Evolutionary conservation across 1,284 basidiomycete genomes (phyloP).

Genomic region (Tilletia setariae): DNA sequence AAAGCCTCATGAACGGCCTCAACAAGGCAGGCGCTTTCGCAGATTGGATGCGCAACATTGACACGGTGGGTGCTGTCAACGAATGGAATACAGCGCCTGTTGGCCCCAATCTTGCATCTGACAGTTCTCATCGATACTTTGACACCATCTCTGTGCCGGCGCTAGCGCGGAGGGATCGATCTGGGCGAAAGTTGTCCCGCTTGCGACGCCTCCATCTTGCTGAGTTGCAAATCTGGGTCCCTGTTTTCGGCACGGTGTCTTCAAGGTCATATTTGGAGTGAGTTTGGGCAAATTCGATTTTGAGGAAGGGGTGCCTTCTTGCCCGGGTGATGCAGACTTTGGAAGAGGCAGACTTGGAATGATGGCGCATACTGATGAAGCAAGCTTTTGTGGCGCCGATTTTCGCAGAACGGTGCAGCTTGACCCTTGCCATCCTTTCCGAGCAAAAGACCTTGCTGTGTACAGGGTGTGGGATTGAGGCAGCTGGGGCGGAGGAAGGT

Average conservation of each 20-base stretch:
- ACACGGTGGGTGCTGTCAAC: no score
- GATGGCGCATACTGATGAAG: neutral
- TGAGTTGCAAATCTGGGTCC: neutral
- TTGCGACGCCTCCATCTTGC: neutral
- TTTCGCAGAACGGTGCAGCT: constrained; percentile 2
- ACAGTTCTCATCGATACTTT: no score
- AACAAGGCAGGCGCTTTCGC: no score
- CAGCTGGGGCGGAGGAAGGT: neutral
- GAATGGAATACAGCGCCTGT: no score
- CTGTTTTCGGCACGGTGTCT: neutral
- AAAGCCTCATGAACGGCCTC: no score
- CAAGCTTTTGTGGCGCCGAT: neutral
- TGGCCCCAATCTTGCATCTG: no score
- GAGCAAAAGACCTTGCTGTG: neutral
- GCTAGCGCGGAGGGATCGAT: neutral
- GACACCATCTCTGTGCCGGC: no score
- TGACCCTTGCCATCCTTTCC: neutral
- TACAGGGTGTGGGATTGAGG: neutral
- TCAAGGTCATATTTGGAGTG: constrained; percentile 2
- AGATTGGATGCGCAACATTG: no score
- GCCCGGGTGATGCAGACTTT: no score
- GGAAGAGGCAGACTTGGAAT: neutral
- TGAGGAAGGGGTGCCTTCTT: no score
- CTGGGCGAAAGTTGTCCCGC: constrained; percentile 2
- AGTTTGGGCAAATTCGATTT: no score